These are phyloP conservation scores for Xylariaceae sp. DNA, from an alignment of 2,329 filamentous ascomycete genomes.

Conservation along the genomic window DNA sequence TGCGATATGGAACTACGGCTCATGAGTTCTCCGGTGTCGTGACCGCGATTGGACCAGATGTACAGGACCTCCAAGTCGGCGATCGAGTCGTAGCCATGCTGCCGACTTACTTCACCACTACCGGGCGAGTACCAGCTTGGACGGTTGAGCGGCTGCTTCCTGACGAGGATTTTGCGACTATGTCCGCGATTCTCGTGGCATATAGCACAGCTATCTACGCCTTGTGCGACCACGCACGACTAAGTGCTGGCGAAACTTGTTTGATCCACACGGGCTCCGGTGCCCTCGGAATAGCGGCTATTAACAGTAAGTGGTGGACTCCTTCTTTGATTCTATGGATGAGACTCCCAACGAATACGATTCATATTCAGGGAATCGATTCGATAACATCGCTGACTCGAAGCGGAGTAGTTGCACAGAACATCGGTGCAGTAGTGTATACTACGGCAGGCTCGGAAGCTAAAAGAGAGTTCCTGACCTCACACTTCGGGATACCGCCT, in stretches of 20 bases:
- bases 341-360: no score
- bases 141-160: conserved; percentile 14
- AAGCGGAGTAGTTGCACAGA: conserved; percentile 15
- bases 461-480: conserved; percentile 17
- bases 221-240: conserved; percentile 16
- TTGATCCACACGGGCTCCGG: conserved; percentile 28
- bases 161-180: conserved; percentile 10
- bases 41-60: neutral
- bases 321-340: no score
- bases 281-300: conserved; percentile 27
- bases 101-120: conserved; percentile 9
- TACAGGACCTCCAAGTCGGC: neutral
- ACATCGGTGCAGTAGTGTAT: conserved; percentile 25
- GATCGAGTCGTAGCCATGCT: conserved; percentile 11
- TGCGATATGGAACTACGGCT: neutral
- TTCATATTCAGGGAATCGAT: neutral
- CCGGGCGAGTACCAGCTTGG: conserved; percentile 17
- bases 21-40: conserved; percentile 5
- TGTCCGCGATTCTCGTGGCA: conserved; percentile 15
- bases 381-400: conserved; percentile 1
- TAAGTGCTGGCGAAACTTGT: conserved; percentile 19
- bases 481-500: conserved; percentile 17
- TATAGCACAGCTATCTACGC: conserved; percentile 24
- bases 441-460: conserved; percentile 18
- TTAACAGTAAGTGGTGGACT: conserved; percentile 9